These are phyloP conservation scores for Mayamaea pseudoterrestris DNA, from an alignment of 108 stramenopile genomes.

Conservation along the genomic window DNA sequence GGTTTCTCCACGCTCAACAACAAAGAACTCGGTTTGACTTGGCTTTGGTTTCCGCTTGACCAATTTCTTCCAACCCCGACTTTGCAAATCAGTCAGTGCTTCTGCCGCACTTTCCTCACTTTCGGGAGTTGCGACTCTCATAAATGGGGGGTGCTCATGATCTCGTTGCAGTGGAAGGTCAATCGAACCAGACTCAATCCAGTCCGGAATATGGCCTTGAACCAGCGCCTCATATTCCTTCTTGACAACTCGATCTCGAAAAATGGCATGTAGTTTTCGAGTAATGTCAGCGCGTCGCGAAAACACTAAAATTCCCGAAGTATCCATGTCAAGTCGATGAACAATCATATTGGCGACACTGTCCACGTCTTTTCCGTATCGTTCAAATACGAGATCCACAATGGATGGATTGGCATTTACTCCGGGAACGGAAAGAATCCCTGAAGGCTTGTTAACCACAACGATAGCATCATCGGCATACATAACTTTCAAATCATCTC, in stretches of 20 bases:
- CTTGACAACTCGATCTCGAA: slow-evolving; percentile 44
- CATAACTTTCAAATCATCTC: slow-evolving; percentile 37
- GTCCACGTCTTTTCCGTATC: slow-evolving; percentile 10
- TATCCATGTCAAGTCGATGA: slow-evolving; percentile 83
- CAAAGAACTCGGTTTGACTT: slow-evolving; percentile 56
- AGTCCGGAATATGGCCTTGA: slow-evolving; percentile 49
- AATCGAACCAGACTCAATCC: slow-evolving; percentile 11
- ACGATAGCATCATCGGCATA: slow-evolving; percentile 54
- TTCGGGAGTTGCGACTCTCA: slow-evolving; percentile 75
- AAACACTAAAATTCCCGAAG: slow-evolving; percentile 64
- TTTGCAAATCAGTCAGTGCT: slow-evolving; percentile 42
- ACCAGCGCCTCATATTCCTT: slow-evolving; percentile 65
- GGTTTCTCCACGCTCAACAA: slow-evolving; percentile 25
- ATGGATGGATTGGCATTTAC: slow-evolving; percentile 37
- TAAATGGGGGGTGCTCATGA: slow-evolving; percentile 65
- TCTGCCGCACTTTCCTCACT: slow-evolving; percentile 37
- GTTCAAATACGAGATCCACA: slow-evolving; percentile 42
- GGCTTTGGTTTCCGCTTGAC: slow-evolving; percentile 33
- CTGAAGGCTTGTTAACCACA: slow-evolving; percentile 68
- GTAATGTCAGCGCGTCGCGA: slow-evolving; percentile 27
- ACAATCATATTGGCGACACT: slow-evolving; percentile 41
- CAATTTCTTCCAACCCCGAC: slow-evolving; percentile 54
- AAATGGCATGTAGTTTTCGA: slow-evolving; percentile 36
- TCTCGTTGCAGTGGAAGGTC: slow-evolving; percentile 73
- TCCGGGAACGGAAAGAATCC: slow-evolving; percentile 68